phyloP scores from a whole-genome alignment of 345 rosid genomes.

The Eucalyptus curtisii region DNA sequence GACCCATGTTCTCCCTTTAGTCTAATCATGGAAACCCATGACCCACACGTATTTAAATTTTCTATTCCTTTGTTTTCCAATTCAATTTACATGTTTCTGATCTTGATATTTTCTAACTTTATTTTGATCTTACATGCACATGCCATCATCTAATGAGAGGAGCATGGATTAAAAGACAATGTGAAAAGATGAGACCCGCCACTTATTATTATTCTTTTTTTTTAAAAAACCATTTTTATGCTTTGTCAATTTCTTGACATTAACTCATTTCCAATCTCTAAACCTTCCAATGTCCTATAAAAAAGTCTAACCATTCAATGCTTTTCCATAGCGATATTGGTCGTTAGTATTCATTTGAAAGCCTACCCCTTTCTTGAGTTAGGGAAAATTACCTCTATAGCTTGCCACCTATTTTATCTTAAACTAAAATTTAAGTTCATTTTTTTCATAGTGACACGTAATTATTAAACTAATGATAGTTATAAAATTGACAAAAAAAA shows the following conservation, averaged over 20 bases:
- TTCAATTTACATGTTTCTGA: not conserved
- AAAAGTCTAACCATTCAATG: not conserved
- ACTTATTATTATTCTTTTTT: too few relatives aligned
- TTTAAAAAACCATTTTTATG: too few relatives aligned
- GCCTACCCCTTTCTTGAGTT: not conserved
- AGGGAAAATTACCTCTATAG: not conserved
- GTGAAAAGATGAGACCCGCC: too few relatives aligned
- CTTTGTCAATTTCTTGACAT: too few relatives aligned
- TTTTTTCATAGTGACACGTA: too few relatives aligned
- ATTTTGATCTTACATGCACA: not conserved
- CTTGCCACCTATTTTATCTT: not conserved
- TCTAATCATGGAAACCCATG: too few relatives aligned
- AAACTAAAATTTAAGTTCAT: not conserved
- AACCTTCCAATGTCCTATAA: not conserved
- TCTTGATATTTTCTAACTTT: not conserved
- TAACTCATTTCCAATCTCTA: too few relatives aligned
- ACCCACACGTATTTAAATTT: not conserved
- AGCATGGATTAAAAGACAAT: too few relatives aligned
- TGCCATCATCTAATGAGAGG: not conserved
- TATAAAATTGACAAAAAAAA: not conserved
- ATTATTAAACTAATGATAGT: too few relatives aligned
- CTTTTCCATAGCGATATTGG: not conserved
- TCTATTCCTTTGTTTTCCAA: not conserved
- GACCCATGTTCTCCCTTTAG: too few relatives aligned
- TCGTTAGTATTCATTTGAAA: not conserved